Evolutionary conservation across 1,139 yeast species (phyloP), one percentile per base, ranked within the genome.

Genomic region (Pneumocystis murina): DNA sequence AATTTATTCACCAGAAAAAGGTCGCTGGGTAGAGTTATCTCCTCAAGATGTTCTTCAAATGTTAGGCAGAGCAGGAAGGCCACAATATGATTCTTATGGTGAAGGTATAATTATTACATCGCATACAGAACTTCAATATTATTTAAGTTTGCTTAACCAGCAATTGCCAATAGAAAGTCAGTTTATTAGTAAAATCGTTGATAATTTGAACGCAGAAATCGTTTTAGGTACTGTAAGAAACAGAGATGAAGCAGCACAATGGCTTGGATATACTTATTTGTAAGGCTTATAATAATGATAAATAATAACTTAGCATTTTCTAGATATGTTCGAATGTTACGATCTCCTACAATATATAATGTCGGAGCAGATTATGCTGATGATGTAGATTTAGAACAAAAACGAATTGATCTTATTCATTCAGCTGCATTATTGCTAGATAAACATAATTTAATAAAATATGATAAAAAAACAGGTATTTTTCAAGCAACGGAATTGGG

Each of bases 11-110:
- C 97, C 99, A 0, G 94, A 87, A 69, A 82, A 82, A 67, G 96
- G 97, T 62, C 76, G 82, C 1, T 91, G 97, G 96, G 83, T 84
- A 1, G 95, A 88, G 70, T 76, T 92, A 14, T 86, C 96, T 0
- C 95, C 97, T 0, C 97, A 91, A 71, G 98, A 92, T 75, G 87
- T 92, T 40, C 75, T 92, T 17, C 98, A 92, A 75, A 92, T 92
- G 97, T 72, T 77, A 38, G 98, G 98, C 59, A 83, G 98, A 76
- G 98, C 98, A 41, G 98, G 98, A 69, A 81, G 98, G 73, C 98
- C 98, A 0, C 79, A 97, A 65, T 92, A 87, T 74, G 98, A 92
- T 73, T 84, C 84, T 41, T 83, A 84, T 70, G 98, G 98, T 71
- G 96, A 89, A 70, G 98, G 98, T 76, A 84, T 92, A 7, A 89